Evolutionary conservation across 2,329 filamentous ascomycete genomes (phyloP), one percentile per base, ranked within the genome.

Genomic region (Fusarium cicatricum): DNA sequence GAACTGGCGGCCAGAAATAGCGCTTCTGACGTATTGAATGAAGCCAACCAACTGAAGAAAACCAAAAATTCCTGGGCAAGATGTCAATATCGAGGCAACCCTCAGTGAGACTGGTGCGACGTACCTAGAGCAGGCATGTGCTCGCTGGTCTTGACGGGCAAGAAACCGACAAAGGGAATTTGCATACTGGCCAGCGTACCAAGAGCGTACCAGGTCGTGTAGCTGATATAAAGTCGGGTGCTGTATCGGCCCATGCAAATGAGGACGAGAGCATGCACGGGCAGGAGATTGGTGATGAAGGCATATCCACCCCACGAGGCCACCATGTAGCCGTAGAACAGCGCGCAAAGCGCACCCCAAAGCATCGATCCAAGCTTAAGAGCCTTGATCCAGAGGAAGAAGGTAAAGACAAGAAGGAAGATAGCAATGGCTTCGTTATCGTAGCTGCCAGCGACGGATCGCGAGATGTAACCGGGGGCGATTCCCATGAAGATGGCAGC

Each of bases 281-380:
- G 95, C 55, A 99, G 87, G 77, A 99, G 80, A 75, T 96, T 97
- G 58, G 96, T 99, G 73, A 99, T 99, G 85, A 99, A 99, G 71
- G 97, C 95, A 76, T 99, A 99, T 72, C 95, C 95, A 83, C 95
- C 95, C 95, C 95, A 99, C 15, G 96, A 96, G 42, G 94, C 95
- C 63, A 99, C 95, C 95, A 99, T 99, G 86, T 99, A 99, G 72
- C 95, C 95, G 78, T 99, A 99, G 80, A 96, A 98, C 50, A 99
- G 83, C 37, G 95, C 95, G 68, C 93, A 95, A 60, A 97, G 82
- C 32, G 91, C 93, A 68, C 92, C 94, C 94, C 94, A 99, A 77
- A 97, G 90, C 75, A 96, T 92, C 44, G 95, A 98, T 21, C 95
- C 95, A 54, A 92, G 85, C 82, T 99, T 99, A 67, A 99, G 84